phyloP scores from a whole-genome alignment of 176 grass and related monocot genomes.

The Neostapfia colusana region DNA sequence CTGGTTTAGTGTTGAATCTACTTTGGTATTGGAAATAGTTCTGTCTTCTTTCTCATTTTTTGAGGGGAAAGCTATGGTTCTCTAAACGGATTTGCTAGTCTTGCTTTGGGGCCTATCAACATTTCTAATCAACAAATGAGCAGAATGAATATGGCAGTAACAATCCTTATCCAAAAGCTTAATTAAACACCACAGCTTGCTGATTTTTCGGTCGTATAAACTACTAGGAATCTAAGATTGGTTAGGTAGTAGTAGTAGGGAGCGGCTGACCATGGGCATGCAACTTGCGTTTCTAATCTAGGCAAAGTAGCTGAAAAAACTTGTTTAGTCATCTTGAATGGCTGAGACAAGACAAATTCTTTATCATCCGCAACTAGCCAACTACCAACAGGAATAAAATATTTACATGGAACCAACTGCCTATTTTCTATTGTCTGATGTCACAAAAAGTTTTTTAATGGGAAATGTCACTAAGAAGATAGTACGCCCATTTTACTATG shows the following conservation, averaged over 20 bases:
- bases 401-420: background rate
- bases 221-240: background rate
- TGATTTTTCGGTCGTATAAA: background rate
- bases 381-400: background rate
- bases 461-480: background rate
- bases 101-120: background rate
- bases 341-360: background rate
- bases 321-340: background rate
- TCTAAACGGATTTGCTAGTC: background rate
- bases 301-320: background rate
- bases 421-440: background rate
- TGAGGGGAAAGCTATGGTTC: background rate
- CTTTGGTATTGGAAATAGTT: background rate
- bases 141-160: conserved; percentile 2
- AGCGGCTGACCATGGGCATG: background rate
- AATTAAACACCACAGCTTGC: background rate
- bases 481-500: background rate
- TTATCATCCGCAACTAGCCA: background rate
- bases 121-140: conserved; percentile 1
- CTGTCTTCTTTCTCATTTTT: background rate
- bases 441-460: too few relatives aligned
- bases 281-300: conserved; percentile 20
- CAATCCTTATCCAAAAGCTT: background rate
- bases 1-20: background rate
- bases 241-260: background rate